phyloP scores from a whole-genome alignment of 352 stramenopile genomes.

The Blastocystis sp. region DNA sequence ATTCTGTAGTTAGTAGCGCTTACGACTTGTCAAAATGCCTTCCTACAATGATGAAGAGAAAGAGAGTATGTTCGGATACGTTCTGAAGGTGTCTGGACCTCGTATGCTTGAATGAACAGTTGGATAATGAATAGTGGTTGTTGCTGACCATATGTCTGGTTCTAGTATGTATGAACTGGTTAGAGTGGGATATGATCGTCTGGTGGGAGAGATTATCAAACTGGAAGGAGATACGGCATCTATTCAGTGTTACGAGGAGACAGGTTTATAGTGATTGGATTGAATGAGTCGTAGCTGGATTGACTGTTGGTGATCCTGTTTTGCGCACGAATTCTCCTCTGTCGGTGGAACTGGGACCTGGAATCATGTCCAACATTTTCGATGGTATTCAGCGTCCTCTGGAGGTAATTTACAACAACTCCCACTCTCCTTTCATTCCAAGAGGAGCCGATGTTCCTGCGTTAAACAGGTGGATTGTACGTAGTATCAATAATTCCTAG shows the following conservation, averaged over 20 bases:
- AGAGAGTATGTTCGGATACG: constrained; percentile 87
- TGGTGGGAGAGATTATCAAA: constrained; percentile 98
- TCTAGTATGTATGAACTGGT: constrained; percentile 92
- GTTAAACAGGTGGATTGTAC: constrained; percentile 70
- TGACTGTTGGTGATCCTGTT: constrained; percentile 94
- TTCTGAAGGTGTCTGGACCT: constrained; percentile 96
- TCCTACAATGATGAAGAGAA: constrained; percentile 21
- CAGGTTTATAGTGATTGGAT: constrained; percentile 62
- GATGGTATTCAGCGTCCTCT: constrained; percentile 98
- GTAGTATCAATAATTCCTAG: constrained; percentile 69
- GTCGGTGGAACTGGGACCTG: constrained; percentile 94
- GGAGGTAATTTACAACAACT: constrained; percentile 83
- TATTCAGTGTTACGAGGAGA: constrained; percentile 77
- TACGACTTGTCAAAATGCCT: not conserved
- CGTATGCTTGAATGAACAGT: constrained; percentile 67
- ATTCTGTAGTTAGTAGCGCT: not conserved
- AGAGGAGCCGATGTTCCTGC: constrained; percentile 88
- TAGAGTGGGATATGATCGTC: constrained; percentile 92
- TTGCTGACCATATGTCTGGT: constrained; percentile 96
- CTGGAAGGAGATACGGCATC: constrained; percentile 96
- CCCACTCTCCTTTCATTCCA: constrained; percentile 86
- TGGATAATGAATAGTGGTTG: constrained; percentile 77
- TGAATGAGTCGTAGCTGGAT: constrained; percentile 67
- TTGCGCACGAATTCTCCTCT: constrained; percentile 91
- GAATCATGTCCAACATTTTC: constrained; percentile 99